Conservation (phyloP, 2,329 filamentous ascomycete genomes). For the Ophiocordyceps camponoti-rufipedis region DNA sequence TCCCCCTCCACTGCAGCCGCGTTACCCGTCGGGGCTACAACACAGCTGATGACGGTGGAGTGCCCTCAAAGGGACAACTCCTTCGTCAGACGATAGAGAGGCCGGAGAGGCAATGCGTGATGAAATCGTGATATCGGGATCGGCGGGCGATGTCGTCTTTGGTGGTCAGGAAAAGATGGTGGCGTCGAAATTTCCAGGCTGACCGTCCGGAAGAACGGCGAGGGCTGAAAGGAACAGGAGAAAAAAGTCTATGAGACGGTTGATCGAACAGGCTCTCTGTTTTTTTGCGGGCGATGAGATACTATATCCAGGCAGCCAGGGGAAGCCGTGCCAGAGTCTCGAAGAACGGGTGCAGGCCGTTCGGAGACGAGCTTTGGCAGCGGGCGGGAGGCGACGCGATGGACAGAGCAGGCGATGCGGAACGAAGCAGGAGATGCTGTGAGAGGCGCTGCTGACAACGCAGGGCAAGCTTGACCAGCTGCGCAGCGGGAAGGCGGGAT, state of each 20-base stretch:
- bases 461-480: background rate
- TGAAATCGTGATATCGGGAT: background rate
- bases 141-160: background rate
- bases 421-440: background rate
- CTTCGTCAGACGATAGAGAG: slow-evolving; percentile 1
- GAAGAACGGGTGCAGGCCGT: slow-evolving; percentile 23
- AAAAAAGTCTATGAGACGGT: background rate
- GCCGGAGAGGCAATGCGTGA: background rate
- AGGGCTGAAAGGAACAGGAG: background rate
- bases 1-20: slow-evolving; percentile 39
- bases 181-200: background rate
- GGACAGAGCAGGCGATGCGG: background rate
- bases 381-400: slow-evolving; percentile 2
- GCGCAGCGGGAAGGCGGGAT: slow-evolving; percentile 1
- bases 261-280: background rate
- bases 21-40: slow-evolving; percentile 21
- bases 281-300: background rate
- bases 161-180: background rate
- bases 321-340: slow-evolving; percentile 8
- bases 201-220: background rate
- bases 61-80: slow-evolving; percentile 15
- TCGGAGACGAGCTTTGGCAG: slow-evolving; percentile 13
- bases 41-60: slow-evolving; percentile 15
- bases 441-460: background rate
- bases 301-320: background rate